Conservation (phyloP, 495 filamentous ascomycete genomes). For the Delitschia confertaspora region DNA sequence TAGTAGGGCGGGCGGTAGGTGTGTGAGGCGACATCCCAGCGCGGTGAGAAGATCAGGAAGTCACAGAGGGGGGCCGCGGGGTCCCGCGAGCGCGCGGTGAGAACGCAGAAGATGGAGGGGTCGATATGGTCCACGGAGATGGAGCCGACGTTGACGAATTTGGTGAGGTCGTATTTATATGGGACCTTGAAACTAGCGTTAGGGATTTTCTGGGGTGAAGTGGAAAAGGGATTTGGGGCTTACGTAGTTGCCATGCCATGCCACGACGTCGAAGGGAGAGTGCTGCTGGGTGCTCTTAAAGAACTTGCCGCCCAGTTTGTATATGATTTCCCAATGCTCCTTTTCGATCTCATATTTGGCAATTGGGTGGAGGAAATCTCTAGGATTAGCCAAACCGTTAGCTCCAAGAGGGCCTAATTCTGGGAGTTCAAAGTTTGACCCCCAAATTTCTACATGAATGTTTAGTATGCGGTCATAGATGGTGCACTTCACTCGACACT, state of each 20-base stretch:
- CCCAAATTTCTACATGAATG: conserved; percentile 45
- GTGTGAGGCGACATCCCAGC: conserved; percentile 44
- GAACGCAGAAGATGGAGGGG: conserved; percentile 45
- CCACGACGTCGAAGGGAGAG: conserved; percentile 45
- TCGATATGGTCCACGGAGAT: conserved; percentile 47
- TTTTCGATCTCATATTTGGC: conserved; percentile 39
- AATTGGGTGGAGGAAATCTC: conserved; percentile 42
- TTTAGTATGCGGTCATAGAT: too few species aligned
- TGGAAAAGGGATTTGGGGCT: background rate
- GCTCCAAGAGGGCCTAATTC: conserved; percentile 45
- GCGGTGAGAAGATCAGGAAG: conserved; percentile 43
- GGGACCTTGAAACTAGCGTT: too few species aligned
- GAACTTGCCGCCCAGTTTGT: conserved; percentile 45
- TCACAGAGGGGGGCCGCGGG: conserved; percentile 41
- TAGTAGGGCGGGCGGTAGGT: conserved; percentile 45
- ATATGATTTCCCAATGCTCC: conserved; percentile 42
- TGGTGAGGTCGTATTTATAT: conserved; percentile 44
- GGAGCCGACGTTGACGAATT: conserved; percentile 44
- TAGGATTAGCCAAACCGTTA: conserved; percentile 44
- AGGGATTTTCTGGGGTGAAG: background rate
- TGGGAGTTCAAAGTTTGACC: conserved; percentile 41
- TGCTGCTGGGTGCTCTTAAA: conserved; percentile 44
- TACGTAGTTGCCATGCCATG: conserved; percentile 47
- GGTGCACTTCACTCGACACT: too few species aligned
- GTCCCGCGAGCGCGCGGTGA: conserved; percentile 42